Evolutionary conservation across 1,284 basidiomycete genomes (phyloP).

Genomic region (Marasmius sp.): DNA sequence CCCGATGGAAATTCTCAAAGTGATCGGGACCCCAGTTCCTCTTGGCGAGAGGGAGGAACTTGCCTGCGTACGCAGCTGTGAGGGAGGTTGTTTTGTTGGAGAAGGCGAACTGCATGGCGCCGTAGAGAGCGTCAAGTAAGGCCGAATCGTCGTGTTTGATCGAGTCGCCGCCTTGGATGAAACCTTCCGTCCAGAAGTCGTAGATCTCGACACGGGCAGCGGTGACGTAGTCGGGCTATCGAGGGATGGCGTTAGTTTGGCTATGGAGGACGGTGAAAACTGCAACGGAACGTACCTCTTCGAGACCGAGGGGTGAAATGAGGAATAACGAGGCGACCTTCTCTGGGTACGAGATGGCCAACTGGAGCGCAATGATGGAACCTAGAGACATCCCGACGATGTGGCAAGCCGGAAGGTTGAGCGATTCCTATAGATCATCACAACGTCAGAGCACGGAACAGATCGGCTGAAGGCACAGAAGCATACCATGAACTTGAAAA

Average conservation of each 20-base stretch:
- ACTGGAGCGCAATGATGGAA: conserved; percentile 3
- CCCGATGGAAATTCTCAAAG: conserved; percentile 7
- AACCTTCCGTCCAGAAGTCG: conserved; percentile 29
- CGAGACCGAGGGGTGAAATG: conserved; percentile 9
- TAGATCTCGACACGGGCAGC: conserved; percentile 14
- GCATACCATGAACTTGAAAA: no score
- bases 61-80: conserved; percentile 23
- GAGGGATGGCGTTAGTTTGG: not conserved
- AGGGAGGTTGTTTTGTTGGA: conserved; percentile 22
- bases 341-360: conserved; percentile 8
- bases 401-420: conserved; percentile 11
- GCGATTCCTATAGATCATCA: conserved; percentile 1
- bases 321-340: conserved; percentile 8
- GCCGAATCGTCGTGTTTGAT: conserved; percentile 17
- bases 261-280: not conserved
- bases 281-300: conserved; percentile 5
- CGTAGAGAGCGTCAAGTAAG: conserved; percentile 27
- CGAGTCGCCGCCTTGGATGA: conserved; percentile 11
- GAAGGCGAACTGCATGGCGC: conserved; percentile 32
- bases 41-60: not conserved
- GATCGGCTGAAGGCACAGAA: no score
- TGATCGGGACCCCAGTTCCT: conserved; percentile 7
- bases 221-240: conserved; percentile 13
- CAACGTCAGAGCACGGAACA: no score
- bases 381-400: conserved; percentile 11